Percentiles rank a stretch among this genome's conserved stretches.
These are phyloP conservation scores for Sphaerulina vaccinii DNA, from an alignment of 2,329 filamentous ascomycete genomes.

Conservation along the genomic window DNA sequence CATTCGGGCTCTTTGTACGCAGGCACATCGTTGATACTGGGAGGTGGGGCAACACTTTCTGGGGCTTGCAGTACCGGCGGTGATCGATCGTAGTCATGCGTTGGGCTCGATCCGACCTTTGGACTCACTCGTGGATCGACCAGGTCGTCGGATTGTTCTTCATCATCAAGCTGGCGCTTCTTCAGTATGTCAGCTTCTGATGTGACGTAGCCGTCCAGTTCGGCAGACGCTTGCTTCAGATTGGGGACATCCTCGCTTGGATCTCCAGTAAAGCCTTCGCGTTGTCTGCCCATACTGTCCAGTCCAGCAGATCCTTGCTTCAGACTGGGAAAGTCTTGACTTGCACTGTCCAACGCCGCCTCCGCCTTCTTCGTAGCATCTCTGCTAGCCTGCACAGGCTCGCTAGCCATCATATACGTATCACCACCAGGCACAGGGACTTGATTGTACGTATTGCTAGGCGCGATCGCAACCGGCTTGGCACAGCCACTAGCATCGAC, in stretches of 20 bases:
- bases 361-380: constrained; percentile 17
- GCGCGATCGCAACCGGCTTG: constrained; percentile 34
- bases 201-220: neutral
- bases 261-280: constrained; percentile 2
- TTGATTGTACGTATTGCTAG: constrained; percentile 15
- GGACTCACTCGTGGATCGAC: neutral
- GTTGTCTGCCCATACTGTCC: constrained; percentile 5
- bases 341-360: constrained; percentile 8
- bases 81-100: too few species aligned
- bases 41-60: neutral
- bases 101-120: too few species aligned
- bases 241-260: constrained; percentile 5
- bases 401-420: constrained; percentile 24
- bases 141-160: neutral
- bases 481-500: constrained; percentile 81
- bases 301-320: constrained; percentile 7
- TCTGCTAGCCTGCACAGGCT: constrained; percentile 17
- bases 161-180: constrained; percentile 10
- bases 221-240: constrained; percentile 8
- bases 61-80: too few species aligned
- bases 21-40: neutral
- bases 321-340: constrained; percentile 2
- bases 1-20: constrained; percentile 20
- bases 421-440: constrained; percentile 26
- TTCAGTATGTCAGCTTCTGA: neutral